Base-by-base conservation (phyloP, 2,329 filamentous ascomycete genomes). In the Aspergillus pseudonomiae region DNA sequence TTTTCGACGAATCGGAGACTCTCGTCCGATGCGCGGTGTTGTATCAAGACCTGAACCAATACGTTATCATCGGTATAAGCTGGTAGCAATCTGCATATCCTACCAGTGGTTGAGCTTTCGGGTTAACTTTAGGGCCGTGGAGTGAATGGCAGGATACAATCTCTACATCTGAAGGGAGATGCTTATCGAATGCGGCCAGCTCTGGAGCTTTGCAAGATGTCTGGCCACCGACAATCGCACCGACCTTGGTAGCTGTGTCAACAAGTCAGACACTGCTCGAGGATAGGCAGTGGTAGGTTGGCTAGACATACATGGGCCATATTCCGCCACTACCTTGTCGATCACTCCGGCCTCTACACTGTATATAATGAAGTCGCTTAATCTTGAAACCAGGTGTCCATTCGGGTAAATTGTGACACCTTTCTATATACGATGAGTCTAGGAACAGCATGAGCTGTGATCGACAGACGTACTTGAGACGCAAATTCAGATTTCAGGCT, bases 341-440 rank as follows among this genome's bases (percentile, higher is more conserved):
- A 99, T 96, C 69, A 90, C 87, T 72, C 93, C 93, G 66, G 95
- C 95, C 81, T 98, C 94, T 79, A 99, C 95, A 80, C 91, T 96
- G 86, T 99, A 99, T 77, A 99, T 93, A 81, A 97, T 97, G 80
- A 94, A 98, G 85, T 98, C 94, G 89, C 94, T 97, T 79, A 90
- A 89, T 81, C 95, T 89, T 72, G 95, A 97, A 73, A 99, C 95
- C 78, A 94, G 86, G 82, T 98, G 94, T 73, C 96, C 96, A 86
- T 97, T 97, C 78, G 88, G 89, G 77, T 94, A 89, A 74, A 99
- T 95, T 79, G 91, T 89, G 84, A 99, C 83, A 83, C 89, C 89
- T 76, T 86, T 89, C 94, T 94, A 88, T 82, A 82, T 76, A 74
- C 60, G 70, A 73, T 76, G 70, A 77, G 74, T 71, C 73, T 71